Base-by-base conservation (phyloP, 352 stramenopile genomes). In the Elongisporangium undulatum region DNA sequence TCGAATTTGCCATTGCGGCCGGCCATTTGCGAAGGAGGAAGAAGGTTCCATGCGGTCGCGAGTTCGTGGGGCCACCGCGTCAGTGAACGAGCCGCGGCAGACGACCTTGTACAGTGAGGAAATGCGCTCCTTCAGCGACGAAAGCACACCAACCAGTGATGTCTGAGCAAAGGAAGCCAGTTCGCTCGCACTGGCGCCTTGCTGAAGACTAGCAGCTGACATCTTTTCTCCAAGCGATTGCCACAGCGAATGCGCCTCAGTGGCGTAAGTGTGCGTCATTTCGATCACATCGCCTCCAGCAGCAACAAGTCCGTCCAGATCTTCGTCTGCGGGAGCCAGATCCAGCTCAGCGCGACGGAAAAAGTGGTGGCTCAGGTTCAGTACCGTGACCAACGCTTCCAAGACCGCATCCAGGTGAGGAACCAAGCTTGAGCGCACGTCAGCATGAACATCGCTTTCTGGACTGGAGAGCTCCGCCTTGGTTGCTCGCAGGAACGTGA, bases 11-110 rank as follows among this genome's bases (percentile, higher is more conserved):
- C 82, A 91, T 57, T 89, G 77, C 6, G 82, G 78, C 0, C 77
- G 77, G 0, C 78, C 72, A 60, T 74, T 68, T 2, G 53, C 39
- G 17, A 45, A 48, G 24, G 53, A 8, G 3, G 34, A 10, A 3
- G 20, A 58, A 17, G 64, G 19, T 57, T 71, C 56, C 38, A 62
- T 67, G 8, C 63, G 56, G 15, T 66, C 62, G 10, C 68, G 71
- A 22, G 66, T 63, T 21, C 74, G 77, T 13, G 75, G 74, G 20
- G 78, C 81, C 21, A 90, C 77, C 0, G 83, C 81, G 64, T 94
- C 85, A 0, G 79, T 90, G 55, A 94, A 89, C 2, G 81, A 77
- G 17, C 85, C 85, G 29, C 85, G 79, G 26, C 81, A 90, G n/a
- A 91, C 83, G 15, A 79, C 57, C 58, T 94, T 94, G 65, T 83